These are phyloP conservation scores for Acanthamoeba royreba DNA, from an alignment of 208 protist genomes.

Conservation along the genomic window DNA sequence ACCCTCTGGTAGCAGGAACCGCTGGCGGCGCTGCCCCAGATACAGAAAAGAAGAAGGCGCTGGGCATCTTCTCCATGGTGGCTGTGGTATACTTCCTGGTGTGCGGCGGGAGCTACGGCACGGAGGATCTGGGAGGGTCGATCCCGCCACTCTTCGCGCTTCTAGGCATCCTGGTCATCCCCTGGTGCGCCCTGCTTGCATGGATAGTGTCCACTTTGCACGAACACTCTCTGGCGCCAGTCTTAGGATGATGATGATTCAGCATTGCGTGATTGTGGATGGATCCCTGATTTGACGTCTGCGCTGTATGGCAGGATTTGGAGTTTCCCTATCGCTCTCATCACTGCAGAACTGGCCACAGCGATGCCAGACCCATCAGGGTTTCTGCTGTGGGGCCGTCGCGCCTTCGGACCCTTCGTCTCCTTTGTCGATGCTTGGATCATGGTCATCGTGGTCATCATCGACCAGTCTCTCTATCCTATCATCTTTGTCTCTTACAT, in stretches of 20 bases:
- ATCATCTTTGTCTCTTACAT: conserved; percentile 36
- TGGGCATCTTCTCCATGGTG: neutral
- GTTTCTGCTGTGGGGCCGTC: neutral
- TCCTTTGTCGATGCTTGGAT: conserved; percentile 11
- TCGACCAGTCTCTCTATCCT: conserved; percentile 8
- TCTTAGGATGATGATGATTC: too few species aligned
- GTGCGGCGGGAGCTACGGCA: conserved; percentile 22
- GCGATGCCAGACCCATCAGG: neutral
- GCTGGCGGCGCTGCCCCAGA: neutral
- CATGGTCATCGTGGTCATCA: conserved; percentile 30
- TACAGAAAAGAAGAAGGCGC: neutral
- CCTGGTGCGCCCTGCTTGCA: neutral
- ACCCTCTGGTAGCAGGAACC: too few species aligned
- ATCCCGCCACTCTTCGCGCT: neutral
- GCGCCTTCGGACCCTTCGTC: neutral
- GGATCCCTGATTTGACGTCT: neutral
- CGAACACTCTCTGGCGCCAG: too few species aligned
- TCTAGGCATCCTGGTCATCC: neutral
- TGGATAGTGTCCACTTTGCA: too few species aligned
- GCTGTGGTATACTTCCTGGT: conserved; percentile 37
- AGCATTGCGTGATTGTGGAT: too few species aligned
- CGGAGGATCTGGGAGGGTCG: neutral
- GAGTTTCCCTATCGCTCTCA: conserved; percentile 20
- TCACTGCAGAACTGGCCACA: neutral
- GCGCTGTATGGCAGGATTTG: neutral